Percentiles rank a stretch among this genome's conserved stretches.
phyloP scores from a whole-genome alignment of 345 rosid species.

The Eucalyptus tenuipes region DNA sequence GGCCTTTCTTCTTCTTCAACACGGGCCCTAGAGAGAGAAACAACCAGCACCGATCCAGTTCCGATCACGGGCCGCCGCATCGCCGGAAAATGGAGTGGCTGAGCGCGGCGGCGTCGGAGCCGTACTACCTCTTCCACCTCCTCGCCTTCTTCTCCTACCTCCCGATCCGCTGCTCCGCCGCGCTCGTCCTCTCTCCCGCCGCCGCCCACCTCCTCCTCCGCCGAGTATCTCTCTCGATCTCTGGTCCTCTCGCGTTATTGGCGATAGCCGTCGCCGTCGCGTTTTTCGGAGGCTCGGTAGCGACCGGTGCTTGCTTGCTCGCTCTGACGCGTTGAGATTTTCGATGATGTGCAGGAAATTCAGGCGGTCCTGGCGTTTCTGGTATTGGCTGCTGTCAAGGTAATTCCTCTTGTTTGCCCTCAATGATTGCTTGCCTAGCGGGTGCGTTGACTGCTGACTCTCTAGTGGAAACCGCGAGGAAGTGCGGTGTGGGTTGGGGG shows the following conservation, averaged over 20 bases:
- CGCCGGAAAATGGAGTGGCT: slow-evolving; percentile 22
- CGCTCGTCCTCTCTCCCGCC: slow-evolving; percentile 30
- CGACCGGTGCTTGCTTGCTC: not conserved
- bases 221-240: slow-evolving; percentile 20
- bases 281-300: not conserved
- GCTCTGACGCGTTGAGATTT: not conserved
- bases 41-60: not conserved
- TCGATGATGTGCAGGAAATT: slow-evolving; percentile 46
- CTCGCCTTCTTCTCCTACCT: slow-evolving; percentile 69
- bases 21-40: not conserved
- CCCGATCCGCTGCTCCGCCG: slow-evolving; percentile 45
- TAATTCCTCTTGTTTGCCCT: not conserved
- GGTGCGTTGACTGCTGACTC: not conserved
- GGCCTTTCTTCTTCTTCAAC: not conserved
- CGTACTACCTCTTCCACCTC: slow-evolving; percentile 58
- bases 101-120: slow-evolving; percentile 50
- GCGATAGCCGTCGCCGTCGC: not conserved
- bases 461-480: not conserved
- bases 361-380: slow-evolving; percentile 65
- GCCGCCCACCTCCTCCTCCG: slow-evolving; percentile 24
- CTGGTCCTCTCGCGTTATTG: not conserved
- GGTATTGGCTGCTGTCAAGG: slow-evolving; percentile 48
- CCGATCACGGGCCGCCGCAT: not conserved
- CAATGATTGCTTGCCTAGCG: not conserved
- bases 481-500: not conserved